Conservation (phyloP, 2,329 filamentous ascomycete species). For the Colletotrichum abscissum region DNA sequence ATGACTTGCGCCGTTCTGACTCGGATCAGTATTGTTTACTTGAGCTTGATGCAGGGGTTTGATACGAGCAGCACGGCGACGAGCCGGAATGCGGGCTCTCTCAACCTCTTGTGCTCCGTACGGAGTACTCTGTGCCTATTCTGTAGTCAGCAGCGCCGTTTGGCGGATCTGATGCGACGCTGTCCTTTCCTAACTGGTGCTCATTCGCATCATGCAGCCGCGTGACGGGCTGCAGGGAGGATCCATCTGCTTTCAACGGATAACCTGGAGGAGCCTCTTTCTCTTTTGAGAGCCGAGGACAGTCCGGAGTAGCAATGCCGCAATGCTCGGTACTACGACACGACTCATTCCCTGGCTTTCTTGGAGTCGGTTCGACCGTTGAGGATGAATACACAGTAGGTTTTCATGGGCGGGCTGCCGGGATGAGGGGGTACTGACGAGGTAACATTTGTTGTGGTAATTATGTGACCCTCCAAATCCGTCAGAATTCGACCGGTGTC, state of each 20-base stretch:
- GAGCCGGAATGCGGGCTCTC: neutral
- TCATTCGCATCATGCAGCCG: slow-evolving; percentile 21
- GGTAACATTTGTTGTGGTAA: slow-evolving; percentile 5
- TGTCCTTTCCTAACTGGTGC: neutral
- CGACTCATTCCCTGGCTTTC: neutral
- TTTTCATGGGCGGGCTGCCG: neutral
- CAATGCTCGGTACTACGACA: neutral
- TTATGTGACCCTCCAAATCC: neutral
- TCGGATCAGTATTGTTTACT: neutral
- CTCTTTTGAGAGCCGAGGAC: neutral
- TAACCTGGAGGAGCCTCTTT: neutral
- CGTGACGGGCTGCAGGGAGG: slow-evolving; percentile 9
- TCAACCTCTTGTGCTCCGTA: no score
- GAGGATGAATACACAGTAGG: neutral
- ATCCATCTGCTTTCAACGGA: slow-evolving; percentile 1
- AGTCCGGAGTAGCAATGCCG: neutral
- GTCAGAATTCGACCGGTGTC: neutral
- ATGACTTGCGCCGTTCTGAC: neutral
- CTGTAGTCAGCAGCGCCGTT: neutral
- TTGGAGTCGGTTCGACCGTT: neutral
- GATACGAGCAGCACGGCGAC: neutral
- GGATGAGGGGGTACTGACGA: neutral
- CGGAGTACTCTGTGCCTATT: no score
- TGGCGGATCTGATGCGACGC: neutral
- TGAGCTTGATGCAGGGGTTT: neutral